Evolutionary conservation across 2,329 filamentous ascomycete species (phyloP).

Genomic region (Trichophyton rubrum): DNA sequence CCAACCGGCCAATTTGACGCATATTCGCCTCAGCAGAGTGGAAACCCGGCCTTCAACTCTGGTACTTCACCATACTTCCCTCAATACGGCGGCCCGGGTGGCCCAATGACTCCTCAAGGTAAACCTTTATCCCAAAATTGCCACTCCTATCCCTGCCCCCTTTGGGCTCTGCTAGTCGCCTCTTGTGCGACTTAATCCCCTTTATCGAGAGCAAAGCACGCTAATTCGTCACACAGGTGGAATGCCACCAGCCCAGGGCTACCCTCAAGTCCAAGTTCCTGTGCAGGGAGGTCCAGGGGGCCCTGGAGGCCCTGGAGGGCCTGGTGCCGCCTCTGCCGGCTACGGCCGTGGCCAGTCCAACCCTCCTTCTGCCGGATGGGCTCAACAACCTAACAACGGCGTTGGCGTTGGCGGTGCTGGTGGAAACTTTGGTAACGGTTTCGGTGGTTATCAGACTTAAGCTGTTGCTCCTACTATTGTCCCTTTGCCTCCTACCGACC

Average conservation of each 20-base stretch:
- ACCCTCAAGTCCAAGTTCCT: constrained; percentile 46
- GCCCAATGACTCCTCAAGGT: constrained; percentile 51
- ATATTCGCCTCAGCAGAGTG: constrained; percentile 66
- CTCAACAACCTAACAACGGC: constrained; percentile 28
- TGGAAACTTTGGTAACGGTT: constrained; percentile 42
- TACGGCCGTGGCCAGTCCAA: constrained; percentile 62
- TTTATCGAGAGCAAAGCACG: not conserved
- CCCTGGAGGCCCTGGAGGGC: not conserved
- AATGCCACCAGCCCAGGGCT: constrained; percentile 37
- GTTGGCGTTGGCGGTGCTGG: constrained; percentile 19
- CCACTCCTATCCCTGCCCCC: not conserved
- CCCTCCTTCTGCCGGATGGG: constrained; percentile 40
- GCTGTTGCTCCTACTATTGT: constrained; percentile 5
- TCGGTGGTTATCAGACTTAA: constrained; percentile 48
- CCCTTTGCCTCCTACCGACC: constrained; percentile 9
- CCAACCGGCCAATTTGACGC: constrained; percentile 73
- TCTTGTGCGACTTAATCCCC: not conserved
- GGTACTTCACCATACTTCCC: constrained; percentile 79
- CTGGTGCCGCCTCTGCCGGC: constrained; percentile 56
- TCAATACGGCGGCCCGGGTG: constrained; percentile 68
- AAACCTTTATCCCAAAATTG: constrained; percentile 11
- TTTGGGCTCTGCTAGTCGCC: not conserved
- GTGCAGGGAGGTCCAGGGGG: constrained; percentile 24
- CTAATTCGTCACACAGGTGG: constrained; percentile 12
- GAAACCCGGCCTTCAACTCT: constrained; percentile 54